A percentile compares a stretch with the other conserved stretches of the same genome.
phyloP scores from a whole-genome alignment of 176 grass and related monocot genomes.

The Rhynchospora breviuscula region DNA sequence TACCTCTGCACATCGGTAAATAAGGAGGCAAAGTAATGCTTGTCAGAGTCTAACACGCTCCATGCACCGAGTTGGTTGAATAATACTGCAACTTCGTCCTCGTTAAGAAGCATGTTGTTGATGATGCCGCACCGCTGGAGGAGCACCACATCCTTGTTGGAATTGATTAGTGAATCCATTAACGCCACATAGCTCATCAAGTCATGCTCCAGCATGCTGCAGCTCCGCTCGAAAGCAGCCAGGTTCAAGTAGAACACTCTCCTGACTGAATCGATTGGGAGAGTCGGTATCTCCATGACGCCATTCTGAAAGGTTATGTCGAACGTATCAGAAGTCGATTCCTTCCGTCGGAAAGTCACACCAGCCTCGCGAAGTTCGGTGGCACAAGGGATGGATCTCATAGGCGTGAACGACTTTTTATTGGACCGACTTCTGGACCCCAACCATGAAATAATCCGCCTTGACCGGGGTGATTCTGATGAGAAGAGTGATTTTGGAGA shows the following conservation, averaged over 20 bases:
- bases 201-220: not conserved
- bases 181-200: conserved; percentile 19
- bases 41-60: not conserved
- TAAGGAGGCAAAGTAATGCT: conserved; percentile 8
- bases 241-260: conserved; percentile 22
- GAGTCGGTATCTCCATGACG: conserved; percentile 21
- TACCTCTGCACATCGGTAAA: conserved; percentile 17
- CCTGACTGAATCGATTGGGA: conserved; percentile 11
- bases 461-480: not conserved
- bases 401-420: not conserved
- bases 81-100: conserved; percentile 17
- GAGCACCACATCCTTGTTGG: conserved; percentile 16
- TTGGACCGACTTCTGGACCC: not conserved
- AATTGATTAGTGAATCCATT: conserved; percentile 10
- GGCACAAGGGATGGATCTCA: conserved; percentile 22
- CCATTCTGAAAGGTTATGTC: conserved; percentile 25
- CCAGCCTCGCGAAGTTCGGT: conserved; percentile 21
- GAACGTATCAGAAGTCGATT: not conserved
- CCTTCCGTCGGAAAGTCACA: conserved; percentile 6
- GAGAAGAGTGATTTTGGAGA: not conserved
- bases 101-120: conserved; percentile 22
- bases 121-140: conserved; percentile 22
- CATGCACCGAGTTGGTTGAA: conserved; percentile 17
- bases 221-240: conserved; percentile 5
- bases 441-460: not conserved